phyloP scores from a whole-genome alignment of 2,329 filamentous ascomycete species.

The Teratosphaeria nubilosa region DNA sequence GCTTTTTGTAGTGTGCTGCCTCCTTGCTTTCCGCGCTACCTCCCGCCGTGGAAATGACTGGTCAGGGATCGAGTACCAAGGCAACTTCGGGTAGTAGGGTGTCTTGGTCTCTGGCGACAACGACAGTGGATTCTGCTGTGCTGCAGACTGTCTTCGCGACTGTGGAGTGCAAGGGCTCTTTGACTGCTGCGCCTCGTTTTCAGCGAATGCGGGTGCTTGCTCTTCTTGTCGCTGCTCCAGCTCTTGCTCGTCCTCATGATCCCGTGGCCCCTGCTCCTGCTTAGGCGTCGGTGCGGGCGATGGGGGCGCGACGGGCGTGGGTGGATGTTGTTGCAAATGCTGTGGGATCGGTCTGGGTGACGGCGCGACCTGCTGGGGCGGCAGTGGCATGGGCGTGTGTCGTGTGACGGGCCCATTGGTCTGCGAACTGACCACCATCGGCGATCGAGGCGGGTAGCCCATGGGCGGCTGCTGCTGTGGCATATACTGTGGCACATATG shows the following conservation, averaged over 20 bases:
- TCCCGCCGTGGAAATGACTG: conserved; percentile 44
- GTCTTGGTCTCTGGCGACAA: conserved; percentile 19
- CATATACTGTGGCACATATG: conserved; percentile 28
- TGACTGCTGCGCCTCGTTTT: not conserved
- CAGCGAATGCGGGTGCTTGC: not conserved
- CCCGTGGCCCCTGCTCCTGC: conserved; percentile 5
- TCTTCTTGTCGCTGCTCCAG: not conserved
- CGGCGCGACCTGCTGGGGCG: conserved; percentile 5
- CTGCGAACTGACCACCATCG: conserved; percentile 39
- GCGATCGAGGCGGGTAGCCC: conserved; percentile 30
- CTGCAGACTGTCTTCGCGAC: conserved; percentile 10
- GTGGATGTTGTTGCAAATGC: conserved; percentile 1
- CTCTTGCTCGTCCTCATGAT: conserved; percentile 2
- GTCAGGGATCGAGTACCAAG: conserved; percentile 48
- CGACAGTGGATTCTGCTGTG: conserved; percentile 7
- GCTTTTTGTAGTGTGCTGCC: conserved; percentile 27
- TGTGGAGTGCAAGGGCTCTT: conserved; percentile 3
- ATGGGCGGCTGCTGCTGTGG: conserved; percentile 25
- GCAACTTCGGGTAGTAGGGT: conserved; percentile 46
- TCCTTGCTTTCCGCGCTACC: conserved; percentile 36
- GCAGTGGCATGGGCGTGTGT: conserved; percentile 14
- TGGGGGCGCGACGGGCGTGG: conserved; percentile 9
- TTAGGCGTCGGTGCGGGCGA: conserved; percentile 12
- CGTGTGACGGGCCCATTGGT: conserved; percentile 35
- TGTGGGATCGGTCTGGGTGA: conserved; percentile 4